Percentiles rank a stretch among this genome's conserved stretches.
Evolutionary conservation across 371 early-diverging fungal species (phyloP).

Genomic region (Mucor lusitanicus): DNA sequence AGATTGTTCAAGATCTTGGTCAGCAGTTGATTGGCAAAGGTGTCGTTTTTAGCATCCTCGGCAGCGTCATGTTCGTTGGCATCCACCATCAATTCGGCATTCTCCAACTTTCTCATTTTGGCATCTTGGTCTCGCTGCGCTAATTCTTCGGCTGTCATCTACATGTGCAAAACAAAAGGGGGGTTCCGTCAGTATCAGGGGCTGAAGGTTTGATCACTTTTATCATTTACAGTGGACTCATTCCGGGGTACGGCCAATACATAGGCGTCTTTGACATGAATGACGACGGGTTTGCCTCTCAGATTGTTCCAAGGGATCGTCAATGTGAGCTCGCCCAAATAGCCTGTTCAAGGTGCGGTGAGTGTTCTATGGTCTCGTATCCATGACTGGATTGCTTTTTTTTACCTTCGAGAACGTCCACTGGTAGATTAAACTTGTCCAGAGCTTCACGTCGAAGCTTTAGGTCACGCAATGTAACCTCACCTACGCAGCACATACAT

Average conservation of each 20-base stretch:
- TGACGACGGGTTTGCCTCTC: conserved; percentile 89
- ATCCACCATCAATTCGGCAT: conserved; percentile 67
- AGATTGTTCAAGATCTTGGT: conserved; percentile 96
- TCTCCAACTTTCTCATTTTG: conserved; percentile 84
- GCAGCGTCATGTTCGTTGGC: conserved; percentile 26
- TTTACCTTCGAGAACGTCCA: conserved; percentile 93
- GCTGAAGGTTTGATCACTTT: background rate
- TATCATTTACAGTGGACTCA: conserved; percentile 62
- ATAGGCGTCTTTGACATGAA: conserved; percentile 87
- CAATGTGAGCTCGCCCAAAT: conserved; percentile 89
- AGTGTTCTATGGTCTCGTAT: background rate
- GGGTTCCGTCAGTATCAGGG: background rate
- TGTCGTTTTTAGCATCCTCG: conserved; percentile 73
- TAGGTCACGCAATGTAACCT: conserved; percentile 93
- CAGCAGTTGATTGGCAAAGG: conserved; percentile 80
- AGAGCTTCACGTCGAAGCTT: conserved; percentile 88
- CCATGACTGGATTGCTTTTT: no score
- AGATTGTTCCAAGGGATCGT: conserved; percentile 97
- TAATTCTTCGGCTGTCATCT: conserved; percentile 82
- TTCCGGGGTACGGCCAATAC: conserved; percentile 85
- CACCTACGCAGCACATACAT: conserved; percentile 59
- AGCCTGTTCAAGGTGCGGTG: conserved; percentile 55
- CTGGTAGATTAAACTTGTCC: conserved; percentile 91
- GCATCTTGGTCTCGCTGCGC: conserved; percentile 75
- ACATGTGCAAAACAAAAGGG: background rate